phyloP scores from a whole-genome alignment of 2,329 filamentous ascomycete species.

The Orbilia blumenaviensis region DNA sequence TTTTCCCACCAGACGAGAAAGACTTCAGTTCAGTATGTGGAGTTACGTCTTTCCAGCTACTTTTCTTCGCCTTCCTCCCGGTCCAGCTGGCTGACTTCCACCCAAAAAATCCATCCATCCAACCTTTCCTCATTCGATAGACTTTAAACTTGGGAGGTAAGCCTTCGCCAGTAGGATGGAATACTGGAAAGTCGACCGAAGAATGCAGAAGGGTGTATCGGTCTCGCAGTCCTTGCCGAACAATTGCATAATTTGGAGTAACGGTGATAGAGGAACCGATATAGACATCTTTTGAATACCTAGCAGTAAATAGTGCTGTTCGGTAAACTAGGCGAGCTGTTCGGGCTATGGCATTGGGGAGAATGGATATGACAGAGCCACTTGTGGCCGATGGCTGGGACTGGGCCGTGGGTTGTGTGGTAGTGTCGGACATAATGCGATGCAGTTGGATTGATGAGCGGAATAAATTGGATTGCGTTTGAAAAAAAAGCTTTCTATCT shows the following conservation, averaged over 20 bases:
- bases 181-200: slow-evolving; percentile 45
- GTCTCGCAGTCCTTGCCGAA: slow-evolving; percentile 41
- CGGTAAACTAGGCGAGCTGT: slow-evolving; percentile 36
- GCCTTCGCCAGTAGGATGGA: slow-evolving; percentile 35
- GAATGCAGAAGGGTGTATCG: slow-evolving; percentile 41
- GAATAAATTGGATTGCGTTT: too few relatives aligned
- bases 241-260: slow-evolving; percentile 33
- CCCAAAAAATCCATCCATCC: slow-evolving; percentile 50
- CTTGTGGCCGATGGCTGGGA: neutral
- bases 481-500: neutral
- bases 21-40: slow-evolving; percentile 44
- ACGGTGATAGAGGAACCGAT: slow-evolving; percentile 41
- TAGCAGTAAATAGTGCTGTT: slow-evolving; percentile 26
- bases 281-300: slow-evolving; percentile 48
- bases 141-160: slow-evolving; percentile 46
- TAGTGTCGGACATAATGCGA: slow-evolving; percentile 27
- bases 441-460: neutral
- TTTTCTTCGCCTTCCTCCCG: slow-evolving; percentile 42
- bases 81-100: slow-evolving; percentile 51
- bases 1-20: slow-evolving; percentile 38
- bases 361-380: slow-evolving; percentile 24
- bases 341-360: slow-evolving; percentile 34
- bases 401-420: slow-evolving; percentile 2
- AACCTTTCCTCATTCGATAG: slow-evolving; percentile 53
- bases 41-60: slow-evolving; percentile 43